Evolutionary conservation across 768 basidiomycete species (phyloP).

Genomic region (Xerocomellus chrysenteron): DNA sequence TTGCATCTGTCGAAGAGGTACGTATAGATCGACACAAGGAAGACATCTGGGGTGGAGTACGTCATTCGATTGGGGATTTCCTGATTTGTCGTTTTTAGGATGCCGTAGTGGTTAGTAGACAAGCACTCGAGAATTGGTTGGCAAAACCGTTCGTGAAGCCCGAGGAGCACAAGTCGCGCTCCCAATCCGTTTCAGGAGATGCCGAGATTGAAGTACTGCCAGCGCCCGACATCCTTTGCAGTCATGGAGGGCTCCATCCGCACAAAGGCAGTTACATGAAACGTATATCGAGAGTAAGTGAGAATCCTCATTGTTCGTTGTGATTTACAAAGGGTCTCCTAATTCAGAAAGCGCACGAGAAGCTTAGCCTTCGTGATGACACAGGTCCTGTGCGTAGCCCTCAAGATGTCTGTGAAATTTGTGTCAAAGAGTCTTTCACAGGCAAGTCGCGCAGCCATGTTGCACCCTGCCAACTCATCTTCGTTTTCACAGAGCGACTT

Average conservation of each 20-base stretch:
- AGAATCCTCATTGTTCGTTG: background rate
- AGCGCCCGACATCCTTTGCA: constrained; percentile 55
- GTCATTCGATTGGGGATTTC: constrained; percentile 8
- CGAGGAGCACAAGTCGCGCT: constrained; percentile 20
- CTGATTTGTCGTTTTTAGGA: constrained; percentile 38
- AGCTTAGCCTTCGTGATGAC: constrained; percentile 37
- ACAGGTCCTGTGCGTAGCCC: constrained; percentile 50
- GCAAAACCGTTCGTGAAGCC: constrained; percentile 33
- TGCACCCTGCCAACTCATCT: background rate
- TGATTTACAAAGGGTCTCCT: background rate
- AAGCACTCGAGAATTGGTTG: constrained; percentile 63
- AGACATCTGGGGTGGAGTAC: constrained; percentile 5
- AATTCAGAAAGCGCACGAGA: constrained; percentile 26
- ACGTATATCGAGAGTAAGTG: constrained; percentile 54
- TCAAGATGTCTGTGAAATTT: constrained; percentile 58
- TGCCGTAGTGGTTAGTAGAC: constrained; percentile 57
- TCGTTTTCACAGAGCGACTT: constrained; percentile 50
- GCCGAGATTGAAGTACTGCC: constrained; percentile 23
- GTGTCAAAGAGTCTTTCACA: constrained; percentile 55
- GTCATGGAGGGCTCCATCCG: constrained; percentile 64
- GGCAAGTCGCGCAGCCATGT: constrained; percentile 39
- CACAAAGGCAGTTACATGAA: constrained; percentile 62
- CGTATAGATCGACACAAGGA: constrained; percentile 11
- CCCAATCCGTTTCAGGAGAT: constrained; percentile 16
- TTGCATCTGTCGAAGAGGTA: constrained; percentile 50